These are phyloP conservation scores for Ceratocystis variospora DNA, from an alignment of 2,329 filamentous ascomycete genomes.

Conservation along the genomic window DNA sequence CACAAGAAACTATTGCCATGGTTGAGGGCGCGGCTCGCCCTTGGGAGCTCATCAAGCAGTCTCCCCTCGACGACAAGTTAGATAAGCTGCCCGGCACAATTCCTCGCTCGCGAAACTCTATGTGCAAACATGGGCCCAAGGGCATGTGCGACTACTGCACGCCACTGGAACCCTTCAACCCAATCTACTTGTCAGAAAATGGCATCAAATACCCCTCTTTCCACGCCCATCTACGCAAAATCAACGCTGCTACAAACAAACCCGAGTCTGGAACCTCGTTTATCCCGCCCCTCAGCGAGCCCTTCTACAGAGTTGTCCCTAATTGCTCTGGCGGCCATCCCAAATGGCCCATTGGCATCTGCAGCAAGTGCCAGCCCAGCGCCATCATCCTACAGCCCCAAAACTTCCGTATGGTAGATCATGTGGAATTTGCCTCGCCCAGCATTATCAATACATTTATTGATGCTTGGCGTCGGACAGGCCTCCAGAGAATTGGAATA, in stretches of 20 bases:
- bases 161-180: conserved; percentile 84
- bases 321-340: conserved; percentile 90
- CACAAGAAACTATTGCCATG: conserved; percentile 49
- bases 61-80: conserved; percentile 68
- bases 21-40: conserved; percentile 37
- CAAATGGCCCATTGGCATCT: conserved; percentile 90
- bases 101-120: conserved; percentile 59
- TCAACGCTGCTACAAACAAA: conserved; percentile 93
- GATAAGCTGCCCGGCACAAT: conserved; percentile 90
- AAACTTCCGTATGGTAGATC: conserved; percentile 90
- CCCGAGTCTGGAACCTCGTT: conserved; percentile 87
- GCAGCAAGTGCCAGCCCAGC: conserved; percentile 94
- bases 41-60: conserved; percentile 87
- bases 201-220: conserved; percentile 99
- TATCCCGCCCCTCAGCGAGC: conserved; percentile 87
- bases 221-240: conserved; percentile 84
- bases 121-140: conserved; percentile 92
- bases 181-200: conserved; percentile 79
- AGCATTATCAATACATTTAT: conserved; percentile 79
- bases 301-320: conserved; percentile 75
- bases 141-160: conserved; percentile 99
- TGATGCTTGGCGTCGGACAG: conserved; percentile 80
- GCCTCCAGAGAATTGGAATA: conserved; percentile 72
- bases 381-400: conserved; percentile 93
- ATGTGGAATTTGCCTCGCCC: conserved; percentile 86